Percentiles rank a stretch among this genome's conserved stretches.
phyloP scores from a whole-genome alignment of 2,329 filamentous ascomycete genomes.

The Xylaria sp. region DNA sequence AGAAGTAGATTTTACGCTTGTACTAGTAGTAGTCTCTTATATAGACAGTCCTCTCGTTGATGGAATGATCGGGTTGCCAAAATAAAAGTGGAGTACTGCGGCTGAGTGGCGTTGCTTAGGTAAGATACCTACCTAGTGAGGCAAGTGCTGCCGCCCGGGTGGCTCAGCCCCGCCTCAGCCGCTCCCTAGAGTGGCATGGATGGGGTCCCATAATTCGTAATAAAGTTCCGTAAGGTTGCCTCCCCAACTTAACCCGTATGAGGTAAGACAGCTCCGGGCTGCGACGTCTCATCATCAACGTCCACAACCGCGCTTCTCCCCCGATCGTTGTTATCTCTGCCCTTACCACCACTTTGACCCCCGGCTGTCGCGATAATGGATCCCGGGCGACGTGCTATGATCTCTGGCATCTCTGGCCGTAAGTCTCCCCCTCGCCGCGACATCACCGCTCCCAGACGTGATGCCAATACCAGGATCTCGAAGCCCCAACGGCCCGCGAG shows the following conservation, averaged over 20 bases:
- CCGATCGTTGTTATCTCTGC: background rate
- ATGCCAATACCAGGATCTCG: slow-evolving; percentile 66
- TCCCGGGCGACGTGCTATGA: slow-evolving; percentile 66
- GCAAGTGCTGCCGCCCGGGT: background rate
- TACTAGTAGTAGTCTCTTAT: too few relatives aligned
- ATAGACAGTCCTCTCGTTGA: too few relatives aligned
- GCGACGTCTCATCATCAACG: background rate
- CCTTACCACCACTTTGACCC: background rate
- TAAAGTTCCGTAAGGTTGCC: background rate
- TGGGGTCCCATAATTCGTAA: background rate
- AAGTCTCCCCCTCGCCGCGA: slow-evolving; percentile 60
- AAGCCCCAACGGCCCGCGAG: slow-evolving; percentile 58
- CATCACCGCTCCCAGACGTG: slow-evolving; percentile 66
- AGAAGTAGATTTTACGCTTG: too few relatives aligned
- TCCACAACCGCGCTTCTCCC: background rate
- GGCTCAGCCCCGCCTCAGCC: background rate
- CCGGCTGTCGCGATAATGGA: slow-evolving; percentile 58
- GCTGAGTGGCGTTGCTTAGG: background rate
- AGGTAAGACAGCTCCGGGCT: background rate
- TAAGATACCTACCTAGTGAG: too few relatives aligned
- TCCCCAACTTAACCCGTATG: background rate
- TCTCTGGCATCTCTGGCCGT: slow-evolving; percentile 60
- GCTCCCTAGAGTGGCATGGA: background rate
- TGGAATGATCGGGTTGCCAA: background rate
- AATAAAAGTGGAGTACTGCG: slow-evolving; percentile 10